These are phyloP conservation scores for Trichoderma aggressivum DNA, from an alignment of 2,329 filamentous ascomycete genomes.

Conservation along the genomic window DNA sequence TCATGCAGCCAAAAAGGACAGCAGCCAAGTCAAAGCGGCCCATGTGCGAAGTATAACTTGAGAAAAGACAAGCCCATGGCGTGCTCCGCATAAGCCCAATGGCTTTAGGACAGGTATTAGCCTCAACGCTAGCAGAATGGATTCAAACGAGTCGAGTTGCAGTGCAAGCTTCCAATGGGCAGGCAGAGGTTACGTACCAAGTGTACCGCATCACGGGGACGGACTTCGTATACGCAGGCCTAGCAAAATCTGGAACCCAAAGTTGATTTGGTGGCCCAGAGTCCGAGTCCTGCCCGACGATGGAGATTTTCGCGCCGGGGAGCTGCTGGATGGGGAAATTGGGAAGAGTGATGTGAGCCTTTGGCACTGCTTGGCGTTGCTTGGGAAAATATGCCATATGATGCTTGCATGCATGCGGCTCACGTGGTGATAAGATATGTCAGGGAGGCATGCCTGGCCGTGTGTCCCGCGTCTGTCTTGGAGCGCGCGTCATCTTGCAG, in stretches of 20 bases:
- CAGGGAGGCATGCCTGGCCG: not conserved
- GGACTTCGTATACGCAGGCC: not conserved
- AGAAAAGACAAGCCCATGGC: not conserved
- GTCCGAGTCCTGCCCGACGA: not conserved
- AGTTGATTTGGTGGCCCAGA: not conserved
- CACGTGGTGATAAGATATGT: conserved; percentile 19
- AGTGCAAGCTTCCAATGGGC: not conserved
- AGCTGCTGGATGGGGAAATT: not conserved
- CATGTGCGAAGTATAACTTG: not conserved
- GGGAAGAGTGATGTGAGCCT: not conserved
- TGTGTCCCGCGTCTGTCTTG: not conserved
- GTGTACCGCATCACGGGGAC: not conserved
- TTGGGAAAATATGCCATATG: not conserved
- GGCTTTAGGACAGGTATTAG: conserved; percentile 2
- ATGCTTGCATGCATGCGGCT: conserved; percentile 12
- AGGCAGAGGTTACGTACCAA: not conserved
- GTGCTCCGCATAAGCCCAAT: conserved; percentile 8
- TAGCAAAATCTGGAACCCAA: not conserved
- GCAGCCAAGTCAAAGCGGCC: not conserved
- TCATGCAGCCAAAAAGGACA: not conserved
- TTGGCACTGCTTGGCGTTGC: not conserved
- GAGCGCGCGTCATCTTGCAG: not conserved
- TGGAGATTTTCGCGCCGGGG: not conserved
- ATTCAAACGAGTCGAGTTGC: not conserved
- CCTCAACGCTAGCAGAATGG: not conserved